Evolutionary conservation across 1,284 basidiomycete species (phyloP), one percentile per base, ranked within the genome.

Genomic region (Microstroma glucosiphilum): DNA sequence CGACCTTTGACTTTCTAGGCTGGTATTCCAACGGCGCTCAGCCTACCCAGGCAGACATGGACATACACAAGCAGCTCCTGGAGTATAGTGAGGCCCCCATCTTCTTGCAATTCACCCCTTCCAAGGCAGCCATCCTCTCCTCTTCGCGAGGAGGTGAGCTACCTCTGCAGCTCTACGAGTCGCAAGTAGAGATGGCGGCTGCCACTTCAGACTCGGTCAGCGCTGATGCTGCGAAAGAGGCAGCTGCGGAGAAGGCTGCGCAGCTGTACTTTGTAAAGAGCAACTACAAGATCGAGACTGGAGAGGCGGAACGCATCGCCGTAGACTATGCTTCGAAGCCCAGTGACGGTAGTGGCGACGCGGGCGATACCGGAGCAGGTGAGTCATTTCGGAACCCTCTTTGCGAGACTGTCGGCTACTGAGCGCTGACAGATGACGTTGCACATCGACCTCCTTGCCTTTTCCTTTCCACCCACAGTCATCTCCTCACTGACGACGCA

Each of bases 221-320:
- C 7, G 30, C 19, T 8, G 42, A 2, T 3, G 25, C 43, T 15
- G 46, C 56, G 21, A 30, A 11, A 3, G 6, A 19, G 13, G 37
- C 63, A 8, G 58, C 63, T n/a, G 67, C 63, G 12, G 66, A 67
- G 59, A 57, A 64, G 37, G 57, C 60, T 30, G 65, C 62, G 40
- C 19, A 40, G 40, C 63, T 60, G 56, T 71, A 67, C 51, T 94
- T 90, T 76, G 86, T 92, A 40, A 88, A 90, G 67, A 89, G 86
- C 0, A 80, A 87, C 1, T 97, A 85, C 81, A 87, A 84, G 60
- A 88, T 98, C n/a, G 92, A 96, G 80, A 96, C 93, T 0, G 94
- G 94, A 30, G 96, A 98, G 81, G 94, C 96, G 6, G 94, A 98
- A 78, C 86, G 96, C 37, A 96, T 98, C 67, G 96, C 96, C 1